phyloP scores from a whole-genome alignment of 352 stramenopile species.

The Phytopythium delawarense region DNA sequence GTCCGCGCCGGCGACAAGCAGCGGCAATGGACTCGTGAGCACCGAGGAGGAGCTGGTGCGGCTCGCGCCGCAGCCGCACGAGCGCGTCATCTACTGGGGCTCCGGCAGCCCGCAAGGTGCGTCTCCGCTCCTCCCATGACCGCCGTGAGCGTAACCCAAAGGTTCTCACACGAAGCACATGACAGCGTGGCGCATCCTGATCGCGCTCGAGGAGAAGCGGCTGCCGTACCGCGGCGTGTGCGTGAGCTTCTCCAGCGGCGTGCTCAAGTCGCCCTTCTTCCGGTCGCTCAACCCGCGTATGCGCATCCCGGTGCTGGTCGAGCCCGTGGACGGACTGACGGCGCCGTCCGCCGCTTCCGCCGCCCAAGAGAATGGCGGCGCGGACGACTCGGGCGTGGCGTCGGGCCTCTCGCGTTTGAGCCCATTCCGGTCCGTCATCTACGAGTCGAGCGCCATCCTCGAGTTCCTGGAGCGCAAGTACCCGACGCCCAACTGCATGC shows the following conservation, averaged over 20 bases:
- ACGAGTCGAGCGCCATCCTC: conserved; percentile 77
- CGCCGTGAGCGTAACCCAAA: background rate
- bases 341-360: background rate
- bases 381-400: conserved; percentile 21
- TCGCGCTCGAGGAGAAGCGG: conserved; percentile 75
- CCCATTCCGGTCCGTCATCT: conserved; percentile 55
- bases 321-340: conserved; percentile 33
- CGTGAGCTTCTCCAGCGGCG: conserved; percentile 78
- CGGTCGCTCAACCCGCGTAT: conserved; percentile 72
- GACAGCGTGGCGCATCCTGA: conserved; percentile 77
- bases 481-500: conserved; percentile 43
- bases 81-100: conserved; percentile 81
- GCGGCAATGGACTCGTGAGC: conserved; percentile 25
- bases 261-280: conserved; percentile 81
- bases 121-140: background rate
- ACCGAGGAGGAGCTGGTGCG: conserved; percentile 59
- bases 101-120: conserved; percentile 79
- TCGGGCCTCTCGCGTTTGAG: conserved; percentile 30
- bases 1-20: conserved; percentile 4
- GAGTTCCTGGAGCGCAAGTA: conserved; percentile 79
- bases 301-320: conserved; percentile 77
- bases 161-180: no score
- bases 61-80: conserved; percentile 47
- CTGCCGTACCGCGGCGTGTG: conserved; percentile 77
- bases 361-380: background rate